Evolutionary conservation across 441 rosid genomes (phyloP).

Genomic region (Erysimum pusillum): DNA sequence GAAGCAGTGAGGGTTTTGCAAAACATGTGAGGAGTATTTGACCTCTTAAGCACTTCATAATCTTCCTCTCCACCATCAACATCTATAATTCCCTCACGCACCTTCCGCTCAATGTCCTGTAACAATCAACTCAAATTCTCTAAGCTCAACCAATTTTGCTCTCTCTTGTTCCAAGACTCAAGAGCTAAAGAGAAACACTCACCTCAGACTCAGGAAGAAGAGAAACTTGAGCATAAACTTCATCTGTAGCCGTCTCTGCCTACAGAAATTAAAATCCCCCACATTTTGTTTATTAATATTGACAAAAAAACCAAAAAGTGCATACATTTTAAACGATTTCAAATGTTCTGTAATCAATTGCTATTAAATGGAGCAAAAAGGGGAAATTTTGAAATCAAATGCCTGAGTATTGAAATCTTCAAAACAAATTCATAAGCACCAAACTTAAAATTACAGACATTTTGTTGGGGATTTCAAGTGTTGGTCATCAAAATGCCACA

Average conservation of each 20-base stretch:
- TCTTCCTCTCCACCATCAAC: constrained; percentile 76
- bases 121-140: constrained; percentile 2
- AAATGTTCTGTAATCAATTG: constrained; percentile 20
- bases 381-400: background rate
- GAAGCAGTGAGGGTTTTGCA: constrained; percentile 99
- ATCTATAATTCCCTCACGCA: constrained; percentile 59
- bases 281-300: background rate
- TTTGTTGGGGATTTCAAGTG: background rate
- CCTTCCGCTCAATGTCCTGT: constrained; percentile 64
- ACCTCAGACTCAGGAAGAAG: constrained; percentile 86
- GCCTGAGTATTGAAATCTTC: background rate
- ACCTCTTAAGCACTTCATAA: constrained; percentile 61
- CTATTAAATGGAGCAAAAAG: constrained; percentile 16
- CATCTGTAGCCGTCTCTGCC: constrained; percentile 92
- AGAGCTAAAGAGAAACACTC: constrained; percentile 34
- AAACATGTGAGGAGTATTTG: constrained; percentile 92
- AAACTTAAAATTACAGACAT: background rate
- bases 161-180: background rate
- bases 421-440: background rate
- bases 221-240: constrained; percentile 90
- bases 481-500: constrained; percentile 10
- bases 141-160: background rate
- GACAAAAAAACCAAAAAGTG: background rate
- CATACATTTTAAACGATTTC: background rate
- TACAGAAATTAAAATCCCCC: constrained; percentile 42